Base-by-base conservation (phyloP, 2,329 filamentous ascomycete genomes). In the Sphaerulina vaccinii region DNA sequence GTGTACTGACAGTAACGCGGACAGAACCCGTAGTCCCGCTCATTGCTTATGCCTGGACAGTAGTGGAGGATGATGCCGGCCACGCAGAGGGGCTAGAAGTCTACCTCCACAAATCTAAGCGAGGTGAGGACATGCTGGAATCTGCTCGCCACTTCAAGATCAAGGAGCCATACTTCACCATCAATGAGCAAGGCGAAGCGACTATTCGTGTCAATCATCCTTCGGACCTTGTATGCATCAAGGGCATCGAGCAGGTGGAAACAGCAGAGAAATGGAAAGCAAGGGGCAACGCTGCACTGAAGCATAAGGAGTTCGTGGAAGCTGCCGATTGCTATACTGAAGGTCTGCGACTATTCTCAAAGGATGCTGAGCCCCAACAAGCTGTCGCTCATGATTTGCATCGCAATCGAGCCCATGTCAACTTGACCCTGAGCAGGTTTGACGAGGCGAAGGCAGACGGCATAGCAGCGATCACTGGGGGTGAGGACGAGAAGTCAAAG, bases 111-210 rank as follows among this genome's bases (percentile, higher is more conserved):
- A 71, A 67, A 41, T 55, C 41, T 7, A 54, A 42, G 11, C 50
- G 52, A 27, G 66, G 68, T 0, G 37, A 61, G 19, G 70, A 74
- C 6, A 38, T 68, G 1, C 50, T 74, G 5, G 69, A 72, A 10
- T 57, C 49, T 1, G 55, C 46, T 16, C 43, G 49, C 23, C 27
- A 52, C 1, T 62, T 66, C 40, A 43, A 48, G 24, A 61, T 67
- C 50, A 64, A 66, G 56, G 65, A 67, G 51, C 65, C 65, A 7
- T 66, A 60, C 42, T 66, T 64, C 40, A 66, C 62, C 2, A 38
- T 66, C 32, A 62, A 52, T 33, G 61, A 65, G n/a, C 43, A 62
- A 7, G 61, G 59, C 10, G 63, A 65, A 23, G 39, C 62, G 15
- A 62, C 59, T 3, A 52, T 66, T 19, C 49, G 59, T 19, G 52